phyloP scores from a whole-genome alignment of 805 yeast genomes.

The Candida ortonii region DNA sequence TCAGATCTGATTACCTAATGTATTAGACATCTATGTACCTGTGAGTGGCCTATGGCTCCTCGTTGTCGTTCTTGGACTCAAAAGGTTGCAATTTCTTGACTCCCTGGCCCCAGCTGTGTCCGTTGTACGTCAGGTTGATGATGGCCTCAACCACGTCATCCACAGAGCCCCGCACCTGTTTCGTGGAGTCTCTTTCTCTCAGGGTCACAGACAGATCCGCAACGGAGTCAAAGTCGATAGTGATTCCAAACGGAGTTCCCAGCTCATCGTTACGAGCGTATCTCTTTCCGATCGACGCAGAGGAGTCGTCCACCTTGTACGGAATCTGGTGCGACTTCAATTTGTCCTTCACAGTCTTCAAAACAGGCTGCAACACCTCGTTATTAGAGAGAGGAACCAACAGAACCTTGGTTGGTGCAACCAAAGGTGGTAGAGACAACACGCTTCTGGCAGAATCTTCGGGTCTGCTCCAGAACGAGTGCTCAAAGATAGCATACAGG shows the following conservation, averaged over 20 bases:
- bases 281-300: conserved; percentile 97
- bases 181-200: conserved; percentile 96
- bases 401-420: conserved; percentile 96
- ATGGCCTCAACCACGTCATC: conserved; percentile 70
- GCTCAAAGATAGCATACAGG: conserved; percentile 89
- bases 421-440: conserved; percentile 87
- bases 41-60: too few species aligned
- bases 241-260: conserved; percentile 98
- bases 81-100: conserved; percentile 70
- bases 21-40: too few species aligned
- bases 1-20: too few species aligned
- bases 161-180: conserved; percentile 90
- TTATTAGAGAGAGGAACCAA: conserved; percentile 91
- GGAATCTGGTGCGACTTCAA: conserved; percentile 83
- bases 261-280: conserved; percentile 97
- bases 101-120: conserved; percentile 81
- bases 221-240: conserved; percentile 91
- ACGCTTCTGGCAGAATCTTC: conserved; percentile 82
- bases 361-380: conserved; percentile 72
- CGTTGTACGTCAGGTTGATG: conserved; percentile 69
- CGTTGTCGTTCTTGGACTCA: conserved; percentile 71
- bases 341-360: conserved; percentile 62
- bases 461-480: conserved; percentile 91
- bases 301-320: conserved; percentile 94
- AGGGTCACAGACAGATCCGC: conserved; percentile 86